phyloP scores from a whole-genome alignment of 345 rosid genomes.

The Eucalyptus victrix region DNA sequence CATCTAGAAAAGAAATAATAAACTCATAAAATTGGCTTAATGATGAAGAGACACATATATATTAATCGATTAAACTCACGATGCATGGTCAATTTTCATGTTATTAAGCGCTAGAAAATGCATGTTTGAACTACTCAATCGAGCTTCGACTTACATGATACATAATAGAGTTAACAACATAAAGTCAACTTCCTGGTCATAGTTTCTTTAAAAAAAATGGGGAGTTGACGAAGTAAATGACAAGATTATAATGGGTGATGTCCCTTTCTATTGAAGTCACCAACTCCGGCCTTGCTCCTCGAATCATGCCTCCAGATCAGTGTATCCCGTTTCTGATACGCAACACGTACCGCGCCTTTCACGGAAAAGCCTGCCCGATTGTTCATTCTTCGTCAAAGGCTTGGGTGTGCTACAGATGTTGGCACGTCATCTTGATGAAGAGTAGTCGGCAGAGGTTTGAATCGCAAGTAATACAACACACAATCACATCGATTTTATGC shows the following conservation, averaged over 20 bases:
- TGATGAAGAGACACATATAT: background rate
- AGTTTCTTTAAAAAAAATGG: background rate
- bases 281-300: conserved; percentile 2
- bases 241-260: background rate
- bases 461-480: background rate
- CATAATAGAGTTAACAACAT: background rate
- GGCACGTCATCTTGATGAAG: background rate
- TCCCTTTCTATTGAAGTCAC: background rate
- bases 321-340: background rate
- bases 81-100: background rate
- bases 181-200: background rate
- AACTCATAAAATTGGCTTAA: background rate
- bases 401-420: background rate
- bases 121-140: background rate
- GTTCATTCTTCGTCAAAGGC: background rate
- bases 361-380: background rate
- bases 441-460: conserved; percentile 18
- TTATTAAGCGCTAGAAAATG: background rate
- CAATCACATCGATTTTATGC: background rate
- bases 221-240: background rate
- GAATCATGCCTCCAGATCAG: conserved; percentile 15
- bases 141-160: background rate
- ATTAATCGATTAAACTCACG: background rate
- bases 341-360: background rate
- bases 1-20: background rate